Conservation (phyloP, 2,329 filamentous ascomycete genomes). For the Ceratocystis lukuohia region DNA sequence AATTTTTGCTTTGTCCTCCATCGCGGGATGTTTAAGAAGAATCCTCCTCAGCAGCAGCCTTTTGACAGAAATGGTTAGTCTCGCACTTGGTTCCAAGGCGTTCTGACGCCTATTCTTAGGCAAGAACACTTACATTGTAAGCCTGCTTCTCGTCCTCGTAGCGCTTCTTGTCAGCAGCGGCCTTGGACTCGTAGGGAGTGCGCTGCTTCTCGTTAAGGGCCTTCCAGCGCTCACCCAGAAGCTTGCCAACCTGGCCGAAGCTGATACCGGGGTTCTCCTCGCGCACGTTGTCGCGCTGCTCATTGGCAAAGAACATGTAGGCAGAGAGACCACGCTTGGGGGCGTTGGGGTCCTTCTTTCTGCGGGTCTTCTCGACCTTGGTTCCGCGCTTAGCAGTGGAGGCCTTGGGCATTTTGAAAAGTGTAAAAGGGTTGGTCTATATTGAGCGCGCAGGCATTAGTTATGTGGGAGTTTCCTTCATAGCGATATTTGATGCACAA, state of each 20-base stretch:
- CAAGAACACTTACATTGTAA: constrained; percentile 59
- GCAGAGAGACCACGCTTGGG: constrained; percentile 98
- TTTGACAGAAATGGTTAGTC: not conserved
- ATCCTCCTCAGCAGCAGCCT: constrained; percentile 23
- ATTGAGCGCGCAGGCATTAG: too few relatives aligned
- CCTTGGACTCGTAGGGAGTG: constrained; percentile 90
- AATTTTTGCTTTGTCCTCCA: not conserved
- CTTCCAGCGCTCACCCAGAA: constrained; percentile 99
- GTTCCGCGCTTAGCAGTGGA: constrained; percentile 37
- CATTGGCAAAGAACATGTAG: constrained; percentile 99
- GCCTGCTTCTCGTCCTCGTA: constrained; percentile 96
- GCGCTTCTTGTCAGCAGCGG: constrained; percentile 93
- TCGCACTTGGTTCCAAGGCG: not conserved
- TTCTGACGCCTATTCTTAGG: not conserved
- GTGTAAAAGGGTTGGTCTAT: not conserved
- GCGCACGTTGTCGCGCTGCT: constrained; percentile 94
- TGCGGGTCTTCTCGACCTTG: constrained; percentile 43
- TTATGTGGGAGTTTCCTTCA: too few relatives aligned
- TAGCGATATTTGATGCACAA: too few relatives aligned
- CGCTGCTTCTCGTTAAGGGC: constrained; percentile 85
- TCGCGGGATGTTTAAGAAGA: constrained; percentile 20
- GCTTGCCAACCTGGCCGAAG: constrained; percentile 96
- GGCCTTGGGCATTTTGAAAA: constrained; percentile 45
- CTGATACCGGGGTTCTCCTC: constrained; percentile 96
- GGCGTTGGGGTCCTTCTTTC: constrained; percentile 78